A percentile compares a stretch with the other conserved stretches of the same genome.
phyloP scores from a whole-genome alignment of 2,329 filamentous ascomycete species.

The Aspergillus vadensis region DNA sequence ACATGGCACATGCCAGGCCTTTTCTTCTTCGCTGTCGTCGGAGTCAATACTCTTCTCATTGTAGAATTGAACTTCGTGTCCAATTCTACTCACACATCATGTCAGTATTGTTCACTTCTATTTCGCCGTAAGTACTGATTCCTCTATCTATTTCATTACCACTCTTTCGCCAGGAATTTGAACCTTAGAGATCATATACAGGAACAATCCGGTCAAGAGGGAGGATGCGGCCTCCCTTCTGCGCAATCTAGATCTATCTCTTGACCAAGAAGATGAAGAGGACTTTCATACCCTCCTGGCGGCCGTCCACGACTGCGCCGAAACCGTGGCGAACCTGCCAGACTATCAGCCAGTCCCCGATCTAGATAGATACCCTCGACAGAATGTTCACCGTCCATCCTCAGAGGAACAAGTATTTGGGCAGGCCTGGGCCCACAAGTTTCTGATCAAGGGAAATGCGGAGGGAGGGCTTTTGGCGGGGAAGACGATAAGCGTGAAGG shows the following conservation, averaged over 20 bases:
- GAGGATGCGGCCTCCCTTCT: slow-evolving; percentile 45
- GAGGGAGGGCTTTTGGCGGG: slow-evolving; percentile 37
- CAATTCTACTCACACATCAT: slow-evolving; percentile 13
- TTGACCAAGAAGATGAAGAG: slow-evolving; percentile 41
- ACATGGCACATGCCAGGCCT: not conserved
- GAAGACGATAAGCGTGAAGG: slow-evolving; percentile 56
- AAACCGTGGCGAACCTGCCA: slow-evolving; percentile 47
- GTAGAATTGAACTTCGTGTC: not conserved
- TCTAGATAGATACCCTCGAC: slow-evolving; percentile 48
- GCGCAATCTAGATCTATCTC: slow-evolving; percentile 39
- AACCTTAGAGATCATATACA: slow-evolving; percentile 8
- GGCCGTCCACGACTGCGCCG: slow-evolving; percentile 55
- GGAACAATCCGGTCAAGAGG: slow-evolving; percentile 44
- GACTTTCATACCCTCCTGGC: slow-evolving; percentile 54
- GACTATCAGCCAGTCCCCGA: slow-evolving; percentile 52
- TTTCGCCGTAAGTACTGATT: slow-evolving; percentile 25
- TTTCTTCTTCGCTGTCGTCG: not conserved
- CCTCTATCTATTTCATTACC: not conserved
- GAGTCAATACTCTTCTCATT: too few species aligned
- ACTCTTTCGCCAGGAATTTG: not conserved
- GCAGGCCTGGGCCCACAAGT: slow-evolving; percentile 56
- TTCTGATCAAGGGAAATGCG: slow-evolving; percentile 45
- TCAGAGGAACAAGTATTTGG: slow-evolving; percentile 50
- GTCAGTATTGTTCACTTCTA: slow-evolving; percentile 34
- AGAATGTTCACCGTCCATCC: slow-evolving; percentile 45